phyloP scores from a whole-genome alignment of 306 rosid species.

The Hippophae rhamnoides region DNA sequence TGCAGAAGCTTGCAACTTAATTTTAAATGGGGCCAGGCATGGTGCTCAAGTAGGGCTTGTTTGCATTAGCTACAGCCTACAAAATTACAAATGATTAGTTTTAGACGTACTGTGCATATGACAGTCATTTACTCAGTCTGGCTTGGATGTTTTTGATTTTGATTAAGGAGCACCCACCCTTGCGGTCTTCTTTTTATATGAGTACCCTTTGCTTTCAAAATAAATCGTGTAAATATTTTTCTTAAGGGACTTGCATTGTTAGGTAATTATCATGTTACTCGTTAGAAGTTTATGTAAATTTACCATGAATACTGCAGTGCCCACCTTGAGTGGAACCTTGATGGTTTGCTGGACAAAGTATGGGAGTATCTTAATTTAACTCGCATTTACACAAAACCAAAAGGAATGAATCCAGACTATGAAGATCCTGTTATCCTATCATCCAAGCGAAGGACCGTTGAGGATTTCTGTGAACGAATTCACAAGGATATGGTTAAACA shows the following conservation, averaged over 20 bases:
- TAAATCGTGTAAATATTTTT: too few species aligned
- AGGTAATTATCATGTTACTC: background rate
- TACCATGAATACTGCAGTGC: conserved; percentile 51
- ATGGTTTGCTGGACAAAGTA: conserved; percentile 84
- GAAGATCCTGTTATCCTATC: conserved; percentile 98
- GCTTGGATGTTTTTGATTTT: too few species aligned
- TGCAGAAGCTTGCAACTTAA: too few species aligned
- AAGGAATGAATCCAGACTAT: conserved; percentile 97
- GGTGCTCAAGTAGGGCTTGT: too few species aligned
- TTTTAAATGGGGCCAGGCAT: too few species aligned
- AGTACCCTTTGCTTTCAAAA: too few species aligned
- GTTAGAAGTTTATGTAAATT: conserved; percentile 5
- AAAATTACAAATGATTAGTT: too few species aligned
- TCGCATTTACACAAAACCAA: conserved; percentile 92
- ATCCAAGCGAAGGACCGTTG: conserved; percentile 75
- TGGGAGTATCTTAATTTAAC: conserved; percentile 92
- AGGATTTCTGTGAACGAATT: conserved; percentile 82
- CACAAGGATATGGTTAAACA: conserved; percentile 94
- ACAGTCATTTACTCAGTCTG: too few species aligned
- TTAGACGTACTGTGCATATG: too few species aligned
- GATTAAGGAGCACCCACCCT: too few species aligned
- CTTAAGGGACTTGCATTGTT: background rate
- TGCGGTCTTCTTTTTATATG: too few species aligned
- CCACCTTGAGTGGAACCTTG: conserved; percentile 98
- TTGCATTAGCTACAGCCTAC: too few species aligned